These are phyloP conservation scores for Zoysia matrella DNA, from an alignment of 202 grass and related monocot species.

Conservation along the genomic window DNA sequence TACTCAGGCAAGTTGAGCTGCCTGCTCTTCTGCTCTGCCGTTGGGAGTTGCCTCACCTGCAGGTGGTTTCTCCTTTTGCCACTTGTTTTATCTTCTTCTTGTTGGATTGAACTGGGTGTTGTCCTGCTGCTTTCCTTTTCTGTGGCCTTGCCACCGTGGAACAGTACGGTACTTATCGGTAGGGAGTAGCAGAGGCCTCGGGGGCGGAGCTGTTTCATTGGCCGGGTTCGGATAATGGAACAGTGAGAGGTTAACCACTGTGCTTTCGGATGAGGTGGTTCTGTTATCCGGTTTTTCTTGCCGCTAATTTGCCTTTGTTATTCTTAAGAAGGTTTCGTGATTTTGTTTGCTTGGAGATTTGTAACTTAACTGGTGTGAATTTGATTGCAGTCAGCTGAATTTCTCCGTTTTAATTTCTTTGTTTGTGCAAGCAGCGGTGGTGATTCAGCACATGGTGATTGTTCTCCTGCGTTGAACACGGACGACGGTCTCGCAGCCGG, in stretches of 20 bases:
- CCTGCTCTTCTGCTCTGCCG: too few relatives aligned
- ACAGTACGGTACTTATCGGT: too few relatives aligned
- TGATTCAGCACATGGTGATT: constrained; percentile 28
- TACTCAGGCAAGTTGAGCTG: neutral
- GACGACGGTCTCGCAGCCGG: constrained; percentile 2
- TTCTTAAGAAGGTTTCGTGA: neutral
- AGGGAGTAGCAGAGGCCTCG: too few relatives aligned
- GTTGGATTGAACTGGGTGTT: neutral
- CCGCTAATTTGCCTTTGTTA: neutral
- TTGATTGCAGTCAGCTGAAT: neutral
- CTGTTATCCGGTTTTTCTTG: neutral
- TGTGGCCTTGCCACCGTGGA: neutral
- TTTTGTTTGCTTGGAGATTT: too few relatives aligned
- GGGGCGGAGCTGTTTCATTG: neutral
- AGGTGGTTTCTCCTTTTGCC: constrained; percentile 25
- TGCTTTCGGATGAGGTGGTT: neutral
- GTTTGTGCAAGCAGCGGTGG: neutral
- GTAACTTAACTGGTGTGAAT: too few relatives aligned
- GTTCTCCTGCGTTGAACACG: constrained; percentile 27
- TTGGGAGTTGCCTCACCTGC: neutral
- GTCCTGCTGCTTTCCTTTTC: constrained; percentile 4
- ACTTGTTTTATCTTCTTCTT: neutral
- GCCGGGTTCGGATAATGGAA: constrained; percentile 39
- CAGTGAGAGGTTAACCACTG: constrained; percentile 1
- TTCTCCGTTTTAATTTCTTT: too few relatives aligned